Conservation (phyloP, 1,284 basidiomycete species). For the Ganoderma boninense region DNA sequence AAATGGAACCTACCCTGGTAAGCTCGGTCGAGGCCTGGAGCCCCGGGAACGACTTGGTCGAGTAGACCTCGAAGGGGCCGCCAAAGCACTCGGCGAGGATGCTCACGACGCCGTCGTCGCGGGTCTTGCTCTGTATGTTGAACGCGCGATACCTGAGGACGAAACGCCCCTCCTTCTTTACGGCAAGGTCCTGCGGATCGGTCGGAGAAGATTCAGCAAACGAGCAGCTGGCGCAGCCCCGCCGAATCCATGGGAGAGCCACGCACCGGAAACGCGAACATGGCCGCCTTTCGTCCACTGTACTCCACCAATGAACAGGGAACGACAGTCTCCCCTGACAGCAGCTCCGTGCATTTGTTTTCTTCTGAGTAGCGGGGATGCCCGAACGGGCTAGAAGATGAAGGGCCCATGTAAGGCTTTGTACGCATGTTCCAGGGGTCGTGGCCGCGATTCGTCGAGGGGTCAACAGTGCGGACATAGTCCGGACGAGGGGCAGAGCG, state of each 20-base stretch:
- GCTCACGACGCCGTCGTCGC: constrained; percentile 46
- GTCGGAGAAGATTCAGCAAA: constrained; percentile 1
- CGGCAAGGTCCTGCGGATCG: constrained; percentile 38
- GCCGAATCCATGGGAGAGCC: neutral
- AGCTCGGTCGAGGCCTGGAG: constrained; percentile 75
- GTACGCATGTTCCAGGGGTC: constrained; percentile 4
- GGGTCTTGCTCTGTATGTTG: constrained; percentile 34
- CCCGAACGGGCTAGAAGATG: neutral
- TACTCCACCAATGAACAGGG: constrained; percentile 70
- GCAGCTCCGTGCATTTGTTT: constrained; percentile 57
- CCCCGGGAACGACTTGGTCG: constrained; percentile 84
- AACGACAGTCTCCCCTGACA: constrained; percentile 73
- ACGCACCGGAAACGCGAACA: constrained; percentile 78
- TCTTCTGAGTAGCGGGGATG: neutral
- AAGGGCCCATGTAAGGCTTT: neutral
- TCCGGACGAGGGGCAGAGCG: neutral
- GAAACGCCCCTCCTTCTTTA: constrained; percentile 39
- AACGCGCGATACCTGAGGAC: constrained; percentile 39
- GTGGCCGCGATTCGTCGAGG: neutral
- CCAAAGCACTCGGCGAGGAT: constrained; percentile 79
- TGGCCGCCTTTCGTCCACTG: constrained; percentile 64
- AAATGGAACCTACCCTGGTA: constrained; percentile 62
- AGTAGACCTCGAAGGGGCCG: constrained; percentile 73
- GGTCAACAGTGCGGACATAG: constrained; percentile 2
- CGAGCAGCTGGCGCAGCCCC: neutral